Evolutionary conservation across 352 stramenopile species (phyloP).

Genomic region (Bremia lactucae): DNA sequence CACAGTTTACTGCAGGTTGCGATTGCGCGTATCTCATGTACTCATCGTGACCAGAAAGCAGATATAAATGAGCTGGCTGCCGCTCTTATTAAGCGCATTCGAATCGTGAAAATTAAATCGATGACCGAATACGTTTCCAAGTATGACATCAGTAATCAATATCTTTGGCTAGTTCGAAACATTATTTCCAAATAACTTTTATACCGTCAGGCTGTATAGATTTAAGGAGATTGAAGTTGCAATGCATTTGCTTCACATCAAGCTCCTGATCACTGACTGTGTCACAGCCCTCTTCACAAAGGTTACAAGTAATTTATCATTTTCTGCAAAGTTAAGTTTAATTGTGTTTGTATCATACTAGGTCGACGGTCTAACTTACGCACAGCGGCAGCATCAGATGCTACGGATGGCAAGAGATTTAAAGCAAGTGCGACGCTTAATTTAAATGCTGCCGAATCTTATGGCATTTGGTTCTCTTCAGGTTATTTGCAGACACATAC

Average conservation of each 20-base stretch:
- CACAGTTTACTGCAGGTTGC: conserved; percentile 47
- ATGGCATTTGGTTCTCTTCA: conserved; percentile 9
- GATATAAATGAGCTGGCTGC: conserved; percentile 16
- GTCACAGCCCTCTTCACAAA: conserved; percentile 49
- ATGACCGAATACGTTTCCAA: conserved; percentile 30
- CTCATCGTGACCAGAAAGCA: conserved; percentile 3
- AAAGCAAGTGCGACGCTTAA: conserved; percentile 20
- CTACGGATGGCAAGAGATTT: conserved; percentile 40
- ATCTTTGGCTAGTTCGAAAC: no score
- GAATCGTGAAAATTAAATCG: conserved; percentile 28
- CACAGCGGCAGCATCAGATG: conserved; percentile 38
- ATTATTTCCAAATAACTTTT: no score
- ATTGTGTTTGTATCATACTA: conserved; percentile 4
- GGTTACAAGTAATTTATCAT: conserved; percentile 23
- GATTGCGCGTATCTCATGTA: conserved; percentile 19
- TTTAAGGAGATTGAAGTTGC: conserved; percentile 41
- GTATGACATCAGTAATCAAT: conserved; percentile 15
- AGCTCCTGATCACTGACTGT: conserved; percentile 72
- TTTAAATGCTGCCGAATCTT: no score
- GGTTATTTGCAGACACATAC: conserved; percentile 51
- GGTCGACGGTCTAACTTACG: conserved; percentile 25
- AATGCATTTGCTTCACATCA: conserved; percentile 34
- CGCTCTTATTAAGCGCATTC: conserved; percentile 30
- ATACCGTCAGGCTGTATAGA: no score
- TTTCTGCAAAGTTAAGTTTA: no score